Evolutionary conservation across 352 stramenopile genomes (phyloP), one percentile per base, ranked within the genome.

Genomic region (Globisporangium paroecandrum): DNA sequence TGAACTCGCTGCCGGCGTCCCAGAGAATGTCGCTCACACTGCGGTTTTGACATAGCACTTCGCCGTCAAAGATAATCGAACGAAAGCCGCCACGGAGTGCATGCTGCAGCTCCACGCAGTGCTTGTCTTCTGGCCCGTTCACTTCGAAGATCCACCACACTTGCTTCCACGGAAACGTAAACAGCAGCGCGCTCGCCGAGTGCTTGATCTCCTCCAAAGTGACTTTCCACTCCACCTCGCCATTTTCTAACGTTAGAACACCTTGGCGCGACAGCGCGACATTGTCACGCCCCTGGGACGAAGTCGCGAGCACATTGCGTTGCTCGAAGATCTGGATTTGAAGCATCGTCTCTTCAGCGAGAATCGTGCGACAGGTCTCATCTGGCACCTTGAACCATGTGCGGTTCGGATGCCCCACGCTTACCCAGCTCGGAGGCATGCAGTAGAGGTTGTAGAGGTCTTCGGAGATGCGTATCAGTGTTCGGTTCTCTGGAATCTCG

Each of bases 91-190:
- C 84, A 24, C 84, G 84, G 7, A 94, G 73, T 20, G 82, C 86
- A 61, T 94, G 86, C 71, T 94, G 86, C 63, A 94, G 49, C 67
- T 94, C 86, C 32, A 94, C 77, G 32, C 75, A 85, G 74, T 93
- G 80, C 47, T 70, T 73, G 61, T 84, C 82, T 32, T 78, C 80
- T 24, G 67, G 77, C 5, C 69, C 74, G 43, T 87, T 73, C 62
- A 89, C 58, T 66, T 86, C 79, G 51, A 94, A 86, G 59, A 92
- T 83, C 87, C 87, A 94, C 87, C 87, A 94, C 47, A 93, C 73
- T 63, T 94, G 87, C 64, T 94, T 94, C 87, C 87, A 94, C 53
- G 87, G 87, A 64, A 94, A 94, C 38, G 87, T 94, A 64, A 92
- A 91, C 58, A 94, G 58, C 18, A 94, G 67, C 20, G 87, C 83